These are phyloP conservation scores for Pichia phayaonensis DNA, from an alignment of 805 yeast species.

Conservation along the genomic window DNA sequence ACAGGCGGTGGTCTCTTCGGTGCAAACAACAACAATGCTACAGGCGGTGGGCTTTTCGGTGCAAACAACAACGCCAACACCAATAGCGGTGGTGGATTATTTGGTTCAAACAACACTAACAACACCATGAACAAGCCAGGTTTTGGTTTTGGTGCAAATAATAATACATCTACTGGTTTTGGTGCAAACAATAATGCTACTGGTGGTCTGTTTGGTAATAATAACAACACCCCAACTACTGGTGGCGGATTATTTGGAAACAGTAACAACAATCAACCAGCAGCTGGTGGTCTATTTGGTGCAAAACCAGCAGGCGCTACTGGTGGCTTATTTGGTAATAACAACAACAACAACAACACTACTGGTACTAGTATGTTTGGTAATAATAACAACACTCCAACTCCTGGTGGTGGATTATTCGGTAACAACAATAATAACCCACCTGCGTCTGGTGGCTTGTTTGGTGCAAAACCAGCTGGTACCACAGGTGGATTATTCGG, in stretches of 20 bases:
- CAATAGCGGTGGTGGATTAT: neutral
- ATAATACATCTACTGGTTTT: conserved; percentile 20
- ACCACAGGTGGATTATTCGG: conserved; percentile 33
- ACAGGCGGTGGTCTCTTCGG: conserved; percentile 22
- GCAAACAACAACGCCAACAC: conserved; percentile 8
- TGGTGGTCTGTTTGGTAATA: conserved; percentile 23
- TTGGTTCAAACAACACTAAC: conserved; percentile 4
- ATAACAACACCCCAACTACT: conserved; percentile 11
- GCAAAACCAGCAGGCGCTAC: conserved; percentile 24
- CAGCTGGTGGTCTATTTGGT: conserved; percentile 24
- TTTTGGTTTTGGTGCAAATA: conserved; percentile 16
- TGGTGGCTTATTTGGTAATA: conserved; percentile 27
- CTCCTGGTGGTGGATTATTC: conserved; percentile 19
- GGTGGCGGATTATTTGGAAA: conserved; percentile 28
- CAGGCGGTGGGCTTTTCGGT: conserved; percentile 30
- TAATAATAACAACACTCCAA: conserved; percentile 17
- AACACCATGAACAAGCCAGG: neutral
- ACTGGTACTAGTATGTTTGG: conserved; percentile 30
- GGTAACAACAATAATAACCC: conserved; percentile 18
- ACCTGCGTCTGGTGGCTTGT: conserved; percentile 18
- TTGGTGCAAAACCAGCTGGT: conserved; percentile 18
- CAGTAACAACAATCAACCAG: conserved; percentile 17
- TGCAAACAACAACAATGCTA: conserved; percentile 7
- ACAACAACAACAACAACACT: conserved; percentile 1
- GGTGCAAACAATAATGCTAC: conserved; percentile 16